Evolutionary conservation across 345 rosid species (phyloP).

Genomic region (Brassica cretica): DNA sequence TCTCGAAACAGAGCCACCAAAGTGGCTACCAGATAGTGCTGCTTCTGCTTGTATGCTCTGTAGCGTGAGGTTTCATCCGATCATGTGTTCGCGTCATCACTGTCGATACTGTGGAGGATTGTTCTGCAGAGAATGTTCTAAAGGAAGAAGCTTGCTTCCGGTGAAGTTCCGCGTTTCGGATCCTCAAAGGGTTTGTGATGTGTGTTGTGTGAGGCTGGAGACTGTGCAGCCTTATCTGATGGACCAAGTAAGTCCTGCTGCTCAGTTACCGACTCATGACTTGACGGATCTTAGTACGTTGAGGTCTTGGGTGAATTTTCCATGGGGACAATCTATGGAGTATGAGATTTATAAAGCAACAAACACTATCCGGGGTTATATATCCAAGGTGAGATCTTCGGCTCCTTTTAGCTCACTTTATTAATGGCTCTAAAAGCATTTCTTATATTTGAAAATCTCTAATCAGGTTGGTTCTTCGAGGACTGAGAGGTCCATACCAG

Average conservation of each 20-base stretch:
- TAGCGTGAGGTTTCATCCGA: slow-evolving; percentile 83
- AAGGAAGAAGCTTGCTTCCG: slow-evolving; percentile 90
- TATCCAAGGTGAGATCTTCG: slow-evolving; percentile 52
- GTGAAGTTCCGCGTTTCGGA: slow-evolving; percentile 61
- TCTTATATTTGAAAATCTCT: slow-evolving; percentile 19
- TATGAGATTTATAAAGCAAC: slow-evolving; percentile 92
- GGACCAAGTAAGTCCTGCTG: slow-evolving; percentile 92
- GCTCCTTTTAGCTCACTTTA: neutral
- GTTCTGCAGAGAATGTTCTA: slow-evolving; percentile 82
- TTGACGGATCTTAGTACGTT: slow-evolving; percentile 92
- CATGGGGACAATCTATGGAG: slow-evolving; percentile 95
- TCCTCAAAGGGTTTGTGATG: slow-evolving; percentile 93
- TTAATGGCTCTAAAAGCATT: neutral
- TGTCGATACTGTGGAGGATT: slow-evolving; percentile 95
- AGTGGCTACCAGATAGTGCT: slow-evolving; percentile 87
- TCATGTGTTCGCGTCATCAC: slow-evolving; percentile 93
- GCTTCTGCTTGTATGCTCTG: slow-evolving; percentile 93
- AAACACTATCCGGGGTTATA: slow-evolving; percentile 70
- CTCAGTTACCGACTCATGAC: slow-evolving; percentile 83
- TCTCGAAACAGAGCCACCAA: slow-evolving; percentile 87
- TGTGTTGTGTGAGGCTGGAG: slow-evolving; percentile 79
- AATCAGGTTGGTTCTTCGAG: slow-evolving; percentile 69
- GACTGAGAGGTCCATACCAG: slow-evolving; percentile 89
- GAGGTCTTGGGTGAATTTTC: slow-evolving; percentile 98
- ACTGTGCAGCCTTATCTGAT: slow-evolving; percentile 85